Evolutionary conservation across 139 green algal species (phyloP), one percentile per base, ranked within the genome.

Genomic region (Micractinium conductrix): DNA sequence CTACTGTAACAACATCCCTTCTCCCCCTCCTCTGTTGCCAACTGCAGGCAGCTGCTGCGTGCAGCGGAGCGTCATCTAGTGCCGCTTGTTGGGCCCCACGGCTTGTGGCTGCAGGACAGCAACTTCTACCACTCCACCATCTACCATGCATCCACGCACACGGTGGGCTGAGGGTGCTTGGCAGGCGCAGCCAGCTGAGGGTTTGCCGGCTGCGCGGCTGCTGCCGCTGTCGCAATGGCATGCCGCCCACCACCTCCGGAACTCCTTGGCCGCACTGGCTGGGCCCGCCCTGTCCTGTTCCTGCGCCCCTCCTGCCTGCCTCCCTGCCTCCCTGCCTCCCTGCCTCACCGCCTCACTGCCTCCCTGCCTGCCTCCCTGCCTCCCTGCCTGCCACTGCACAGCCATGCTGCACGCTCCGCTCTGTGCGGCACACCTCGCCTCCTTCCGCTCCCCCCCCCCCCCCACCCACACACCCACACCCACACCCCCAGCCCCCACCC

Each of bases 41-140:
- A 5, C 65, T 84, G 75, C 81, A 88, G 78, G 21, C n/a, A 53
- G 53, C 84, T 93, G 69, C 28, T 45, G 2, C 63, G 62, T 2
- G 79, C 87, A 2, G 79, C 93, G 37, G 6, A 65, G 37, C 50
- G 58, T 0, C 40, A 90, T 28, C 40, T 92, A 67, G 67, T 91
- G 63, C 80, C 91, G 74, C 74, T 89, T 10, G 53, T 88, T 43
- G 69, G 90, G 48, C 45, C 86, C 0, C 86, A 79, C 37, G 86
- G 75, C 38, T 42, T 94, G 1, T 96, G 93, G 93, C 68, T 89
- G 86, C 93, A 96, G 87, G 86, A 95, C 82, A 30, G 50, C 21
- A 2, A 38, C 5, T 43, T 93, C 24, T 92, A 91, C 69, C 93
- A 96, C 83, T 86, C 90, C 65, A 95, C 92, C 4, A 58, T 96